Conservation (phyloP, 148 eudicot genomes). For the Selenicereus undatus region DNA sequence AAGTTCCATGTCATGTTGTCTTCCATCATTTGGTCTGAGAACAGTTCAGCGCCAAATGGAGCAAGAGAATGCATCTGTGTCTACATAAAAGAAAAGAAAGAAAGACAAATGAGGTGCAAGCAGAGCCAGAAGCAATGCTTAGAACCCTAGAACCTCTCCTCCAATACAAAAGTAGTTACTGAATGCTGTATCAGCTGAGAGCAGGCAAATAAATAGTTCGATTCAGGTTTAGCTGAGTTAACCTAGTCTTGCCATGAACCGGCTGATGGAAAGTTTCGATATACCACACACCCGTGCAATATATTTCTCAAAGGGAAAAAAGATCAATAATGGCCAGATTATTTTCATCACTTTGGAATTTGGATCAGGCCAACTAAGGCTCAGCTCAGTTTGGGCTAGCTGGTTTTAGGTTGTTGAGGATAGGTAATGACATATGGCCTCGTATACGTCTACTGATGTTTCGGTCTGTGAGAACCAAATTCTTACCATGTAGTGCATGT, state of each 20-base stretch:
- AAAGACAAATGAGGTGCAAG: background rate
- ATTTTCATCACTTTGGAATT: no score
- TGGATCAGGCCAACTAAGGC: no score
- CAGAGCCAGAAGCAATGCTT: background rate
- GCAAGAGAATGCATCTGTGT: constrained; percentile 92
- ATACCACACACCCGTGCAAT: background rate
- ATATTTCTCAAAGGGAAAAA: no score
- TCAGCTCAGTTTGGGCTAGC: no score
- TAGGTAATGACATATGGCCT: no score
- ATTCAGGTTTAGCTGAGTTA: background rate
- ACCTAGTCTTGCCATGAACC: background rate
- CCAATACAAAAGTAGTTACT: background rate
- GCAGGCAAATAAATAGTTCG: no score
- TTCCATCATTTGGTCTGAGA: constrained; percentile 57
- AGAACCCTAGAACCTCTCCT: background rate
- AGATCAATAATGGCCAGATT: background rate
- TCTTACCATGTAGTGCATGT: constrained; percentile 95
- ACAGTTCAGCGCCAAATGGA: constrained; percentile 77
- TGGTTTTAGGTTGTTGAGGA: no score
- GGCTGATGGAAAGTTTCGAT: background rate
- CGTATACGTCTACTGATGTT: background rate
- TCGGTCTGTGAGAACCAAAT: background rate
- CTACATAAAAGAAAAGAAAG: constrained; percentile 33
- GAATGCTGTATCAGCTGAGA: background rate
- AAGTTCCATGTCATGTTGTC: constrained; percentile 99